Evolutionary conservation across 768 basidiomycete species (phyloP).

Genomic region (Termitomyces sp.): DNA sequence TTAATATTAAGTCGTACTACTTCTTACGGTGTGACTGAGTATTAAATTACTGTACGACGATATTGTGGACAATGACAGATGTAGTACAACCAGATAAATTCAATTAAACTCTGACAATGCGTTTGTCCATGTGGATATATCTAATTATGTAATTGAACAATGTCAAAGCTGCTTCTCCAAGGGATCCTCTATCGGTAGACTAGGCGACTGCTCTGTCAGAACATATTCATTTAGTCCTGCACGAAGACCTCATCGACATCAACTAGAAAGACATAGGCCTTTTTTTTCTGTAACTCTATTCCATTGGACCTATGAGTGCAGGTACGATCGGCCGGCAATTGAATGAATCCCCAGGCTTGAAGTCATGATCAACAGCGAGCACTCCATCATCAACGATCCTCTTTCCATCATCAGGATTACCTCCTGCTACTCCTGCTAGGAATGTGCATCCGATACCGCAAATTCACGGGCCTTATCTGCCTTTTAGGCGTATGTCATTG

Average conservation of each 20-base stretch:
- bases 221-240: background rate
- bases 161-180: background rate
- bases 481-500: constrained; percentile 61
- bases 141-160: background rate
- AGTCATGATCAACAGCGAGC: constrained; percentile 3
- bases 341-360: background rate
- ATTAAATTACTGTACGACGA: too few relatives aligned
- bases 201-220: background rate
- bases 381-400: constrained; percentile 17
- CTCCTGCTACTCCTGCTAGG: constrained; percentile 3
- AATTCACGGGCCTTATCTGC: constrained; percentile 41
- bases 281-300: background rate
- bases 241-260: background rate
- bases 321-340: constrained; percentile 2
- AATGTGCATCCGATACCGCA: constrained; percentile 24
- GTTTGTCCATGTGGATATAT: too few relatives aligned
- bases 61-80: too few relatives aligned
- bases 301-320: constrained; percentile 1
- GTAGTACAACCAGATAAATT: too few relatives aligned
- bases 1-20: too few relatives aligned
- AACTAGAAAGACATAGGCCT: background rate
- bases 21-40: too few relatives aligned
- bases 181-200: background rate
- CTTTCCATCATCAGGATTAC: constrained; percentile 22
- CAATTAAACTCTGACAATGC: background rate